phyloP scores from a whole-genome alignment of 208 protist genomes.

The Balamuthia mandrillaris region DNA sequence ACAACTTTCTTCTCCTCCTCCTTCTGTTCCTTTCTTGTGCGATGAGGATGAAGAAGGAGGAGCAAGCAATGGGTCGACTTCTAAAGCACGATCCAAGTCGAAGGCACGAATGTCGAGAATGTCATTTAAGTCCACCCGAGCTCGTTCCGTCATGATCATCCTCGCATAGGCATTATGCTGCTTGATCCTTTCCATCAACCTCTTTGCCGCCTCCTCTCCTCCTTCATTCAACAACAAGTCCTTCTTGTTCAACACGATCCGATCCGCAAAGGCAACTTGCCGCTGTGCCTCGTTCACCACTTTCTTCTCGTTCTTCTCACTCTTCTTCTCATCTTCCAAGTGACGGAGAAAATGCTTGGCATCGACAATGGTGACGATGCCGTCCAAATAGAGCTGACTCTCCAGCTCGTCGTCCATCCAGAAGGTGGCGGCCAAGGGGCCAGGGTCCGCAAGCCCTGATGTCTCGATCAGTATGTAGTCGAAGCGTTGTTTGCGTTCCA shows the following conservation, averaged over 20 bases:
- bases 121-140: constrained; percentile 12
- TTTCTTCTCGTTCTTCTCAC: not conserved
- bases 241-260: constrained; percentile 57
- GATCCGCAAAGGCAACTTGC: constrained; percentile 54
- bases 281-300: not conserved
- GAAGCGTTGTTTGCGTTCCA: constrained; percentile 32
- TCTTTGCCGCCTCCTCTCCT: not conserved
- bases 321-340: constrained; percentile 31
- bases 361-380: constrained; percentile 55
- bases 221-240: constrained; percentile 43
- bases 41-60: not conserved
- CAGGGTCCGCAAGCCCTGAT: constrained; percentile 41
- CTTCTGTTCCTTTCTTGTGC: too few relatives aligned
- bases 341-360: constrained; percentile 49
- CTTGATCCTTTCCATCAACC: not conserved
- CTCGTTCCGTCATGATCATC: not conserved
- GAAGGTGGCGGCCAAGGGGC: constrained; percentile 41
- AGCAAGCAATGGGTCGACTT: not conserved
- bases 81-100: constrained; percentile 33
- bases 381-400: constrained; percentile 54
- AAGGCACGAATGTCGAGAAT: constrained; percentile 49
- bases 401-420: constrained; percentile 58
- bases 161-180: constrained; percentile 31
- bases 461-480: constrained; percentile 47
- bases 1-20: too few relatives aligned